Evolutionary conservation across 2,329 filamentous ascomycete species (phyloP).

Genomic region (Bipolaris zeicola): DNA sequence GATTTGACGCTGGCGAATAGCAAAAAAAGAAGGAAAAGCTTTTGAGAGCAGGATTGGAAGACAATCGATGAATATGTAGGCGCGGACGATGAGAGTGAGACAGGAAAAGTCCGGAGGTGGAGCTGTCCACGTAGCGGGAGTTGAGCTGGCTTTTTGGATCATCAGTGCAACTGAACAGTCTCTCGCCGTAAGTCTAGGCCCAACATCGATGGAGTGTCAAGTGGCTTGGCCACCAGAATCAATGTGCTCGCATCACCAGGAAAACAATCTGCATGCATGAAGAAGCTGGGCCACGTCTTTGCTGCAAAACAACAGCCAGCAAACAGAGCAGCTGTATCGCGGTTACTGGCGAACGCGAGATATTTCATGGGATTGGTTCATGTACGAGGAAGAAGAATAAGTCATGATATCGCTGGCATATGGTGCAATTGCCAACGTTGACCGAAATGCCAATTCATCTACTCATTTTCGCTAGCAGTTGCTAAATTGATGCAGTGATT

Average conservation of each 20-base stretch:
- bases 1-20: not conserved
- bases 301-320: constrained; percentile 1
- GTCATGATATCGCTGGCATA: not conserved
- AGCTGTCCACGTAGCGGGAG: not conserved
- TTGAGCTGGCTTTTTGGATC: constrained; percentile 7
- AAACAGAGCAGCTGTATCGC: not conserved
- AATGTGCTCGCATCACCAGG: not conserved
- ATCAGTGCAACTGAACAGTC: constrained; percentile 10
- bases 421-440: not conserved
- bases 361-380: too few species aligned
- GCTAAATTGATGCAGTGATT: not conserved
- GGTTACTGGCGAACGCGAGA: not conserved
- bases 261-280: not conserved
- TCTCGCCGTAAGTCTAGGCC: constrained; percentile 2
- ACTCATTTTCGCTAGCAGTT: not conserved
- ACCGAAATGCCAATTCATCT: not conserved
- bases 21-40: not conserved
- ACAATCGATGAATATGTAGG: constrained; percentile 1
- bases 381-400: not conserved
- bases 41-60: not conserved
- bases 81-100: too few species aligned
- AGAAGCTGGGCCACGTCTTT: constrained; percentile 1
- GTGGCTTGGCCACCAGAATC: not conserved
- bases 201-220: not conserved
- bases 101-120: not conserved